Base-by-base conservation (phyloP, 495 filamentous ascomycete genomes). In the Penicillium pancosmium region DNA sequence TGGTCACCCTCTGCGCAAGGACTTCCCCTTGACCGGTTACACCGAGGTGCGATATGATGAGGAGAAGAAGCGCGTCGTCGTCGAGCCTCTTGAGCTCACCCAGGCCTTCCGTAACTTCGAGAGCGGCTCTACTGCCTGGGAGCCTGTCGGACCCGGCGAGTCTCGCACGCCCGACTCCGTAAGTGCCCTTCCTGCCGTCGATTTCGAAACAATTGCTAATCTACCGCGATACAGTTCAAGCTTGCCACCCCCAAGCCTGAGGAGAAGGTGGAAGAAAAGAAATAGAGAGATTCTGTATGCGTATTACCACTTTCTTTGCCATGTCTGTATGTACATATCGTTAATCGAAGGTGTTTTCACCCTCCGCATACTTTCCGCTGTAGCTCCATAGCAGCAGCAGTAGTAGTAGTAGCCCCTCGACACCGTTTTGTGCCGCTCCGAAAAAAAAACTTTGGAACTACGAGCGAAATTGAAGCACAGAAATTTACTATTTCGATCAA, bases 61-160 rank as follows among this genome's bases (percentile, higher is more conserved):
- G 74, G 95, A 98, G 85, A 99, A 98, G 89, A 98, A 99, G 85
- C 84, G 95, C 54, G 97, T 98, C 72, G 93, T 99, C 55, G 91
- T 94, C 34, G 95, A 98, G 82, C 94, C 95, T 11, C 81, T 98
- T 54, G 94, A 98, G 78, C 80, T 98, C 74, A 97, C 95, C 8
- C 94, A 98, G 77, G 94, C 94, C n/a, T 98, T 93, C 86, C 86
- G 95, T 62, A 98, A 99, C 77, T 99, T 99, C 68, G 91, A 97
- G 78, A 90, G 91, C 44, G 91, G 91, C 49, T 87, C 85, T 51
- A 71, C 80, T 38, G 66, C 73, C 44, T 81, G 93, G 92, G 92
- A 99, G 75, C 93, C 93, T 70, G 86, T 99, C 70, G 93, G 95
- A 50, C 71, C 85, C 51, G 95, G 95, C 52, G 72, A 81, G 33